Conservation (phyloP, 2,329 filamentous ascomycete species). For the Colletotrichum lupini region DNA sequence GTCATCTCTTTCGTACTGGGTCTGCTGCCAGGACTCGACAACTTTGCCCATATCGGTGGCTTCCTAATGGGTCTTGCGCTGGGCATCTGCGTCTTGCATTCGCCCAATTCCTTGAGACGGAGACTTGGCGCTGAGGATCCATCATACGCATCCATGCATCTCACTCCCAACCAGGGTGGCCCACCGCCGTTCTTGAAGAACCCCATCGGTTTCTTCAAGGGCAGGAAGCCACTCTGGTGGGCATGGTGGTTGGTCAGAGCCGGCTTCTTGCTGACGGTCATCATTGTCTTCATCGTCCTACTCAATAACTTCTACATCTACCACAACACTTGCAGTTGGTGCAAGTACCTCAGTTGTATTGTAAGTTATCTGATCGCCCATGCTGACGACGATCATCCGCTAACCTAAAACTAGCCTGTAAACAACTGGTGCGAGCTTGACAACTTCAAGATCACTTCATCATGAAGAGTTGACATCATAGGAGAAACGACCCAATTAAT, state of each 20-base stretch:
- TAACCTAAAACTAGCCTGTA: constrained; percentile 60
- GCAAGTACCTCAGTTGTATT: constrained; percentile 93
- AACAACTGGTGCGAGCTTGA: constrained; percentile 74
- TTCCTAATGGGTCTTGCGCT: constrained; percentile 92
- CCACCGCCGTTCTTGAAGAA: constrained; percentile 68
- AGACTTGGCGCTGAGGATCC: constrained; percentile 75
- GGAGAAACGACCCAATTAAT: neutral
- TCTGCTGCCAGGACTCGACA: constrained; percentile 91
- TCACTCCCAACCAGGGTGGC: constrained; percentile 55
- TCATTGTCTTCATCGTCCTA: constrained; percentile 87
- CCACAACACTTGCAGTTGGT: constrained; percentile 84
- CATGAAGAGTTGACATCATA: neutral
- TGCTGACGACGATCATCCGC: neutral
- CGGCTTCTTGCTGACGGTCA: constrained; percentile 80
- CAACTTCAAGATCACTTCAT: constrained; percentile 36
- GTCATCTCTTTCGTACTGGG: constrained; percentile 92
- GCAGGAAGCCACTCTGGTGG: constrained; percentile 95
- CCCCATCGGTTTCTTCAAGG: constrained; percentile 86
- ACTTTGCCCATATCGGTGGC: constrained; percentile 96
- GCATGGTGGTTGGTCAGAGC: constrained; percentile 92
- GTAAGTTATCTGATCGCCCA: constrained; percentile 64
- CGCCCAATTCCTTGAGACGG: constrained; percentile 81
- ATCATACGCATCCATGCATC: constrained; percentile 76
- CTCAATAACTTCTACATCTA: constrained; percentile 92
- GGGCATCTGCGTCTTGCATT: constrained; percentile 88